Conservation (phyloP, 441 rosid species). For the Gossypium aridum region DNA sequence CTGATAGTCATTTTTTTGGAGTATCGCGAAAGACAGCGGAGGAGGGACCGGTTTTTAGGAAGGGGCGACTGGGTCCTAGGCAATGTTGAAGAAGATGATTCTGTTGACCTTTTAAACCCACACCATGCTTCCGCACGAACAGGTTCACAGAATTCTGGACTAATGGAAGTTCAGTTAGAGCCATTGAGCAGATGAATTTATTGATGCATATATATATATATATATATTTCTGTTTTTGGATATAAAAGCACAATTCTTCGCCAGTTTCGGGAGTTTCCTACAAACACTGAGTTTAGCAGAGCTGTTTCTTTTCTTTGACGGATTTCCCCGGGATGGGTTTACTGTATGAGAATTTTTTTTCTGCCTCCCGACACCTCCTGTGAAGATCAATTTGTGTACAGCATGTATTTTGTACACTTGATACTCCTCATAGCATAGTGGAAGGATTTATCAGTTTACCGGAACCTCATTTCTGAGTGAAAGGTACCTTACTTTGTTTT, state of each 20-base stretch:
- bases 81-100: conserved; percentile 74
- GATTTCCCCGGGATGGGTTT: conserved; percentile 13
- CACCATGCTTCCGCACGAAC: conserved; percentile 37
- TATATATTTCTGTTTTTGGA: conserved; percentile 5
- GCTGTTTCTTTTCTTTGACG: conserved; percentile 16
- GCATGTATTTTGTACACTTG: conserved; percentile 34
- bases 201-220: conserved; percentile 1
- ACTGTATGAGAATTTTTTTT: background rate
- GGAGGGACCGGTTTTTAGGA: conserved; percentile 39
- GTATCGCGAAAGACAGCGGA: conserved; percentile 48
- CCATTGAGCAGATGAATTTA: conserved; percentile 57
- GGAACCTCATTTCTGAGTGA: background rate
- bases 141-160: conserved; percentile 36
- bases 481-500: background rate
- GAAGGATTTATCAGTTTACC: conserved; percentile 21
- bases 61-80: conserved; percentile 88
- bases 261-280: conserved; percentile 21
- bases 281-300: conserved; percentile 5
- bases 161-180: conserved; percentile 91
- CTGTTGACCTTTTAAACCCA: conserved; percentile 63
- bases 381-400: conserved; percentile 18
- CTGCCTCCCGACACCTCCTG: conserved; percentile 4
- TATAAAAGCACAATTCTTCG: conserved; percentile 10
- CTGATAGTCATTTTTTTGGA: conserved; percentile 59
- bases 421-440: conserved; percentile 28